Evolutionary conservation across 305 asterid genomes (phyloP), one percentile per base, ranked within the genome.

Genomic region (Fraxinus xanthoxyloides): DNA sequence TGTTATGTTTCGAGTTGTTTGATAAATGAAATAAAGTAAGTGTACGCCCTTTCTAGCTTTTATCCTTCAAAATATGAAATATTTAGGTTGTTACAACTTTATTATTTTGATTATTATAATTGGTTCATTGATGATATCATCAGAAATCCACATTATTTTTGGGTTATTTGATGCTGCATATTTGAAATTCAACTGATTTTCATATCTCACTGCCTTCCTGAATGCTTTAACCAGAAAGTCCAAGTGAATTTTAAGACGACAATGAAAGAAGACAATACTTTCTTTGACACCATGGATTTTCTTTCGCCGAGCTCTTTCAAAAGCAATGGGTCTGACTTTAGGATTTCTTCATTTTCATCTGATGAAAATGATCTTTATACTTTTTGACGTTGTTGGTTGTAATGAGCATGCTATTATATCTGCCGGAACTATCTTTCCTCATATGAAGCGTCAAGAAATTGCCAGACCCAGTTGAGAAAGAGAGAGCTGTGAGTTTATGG

Each of bases 251-350:
- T 3, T 56, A 36, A 74, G 78, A 36, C 12, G 59, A 74, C 13
- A 74, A 74, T 38, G 78, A 74, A 38, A 74, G 59, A 38, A 74
- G 79, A 43, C 79, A 40, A 75, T 43, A 75, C 78, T 7, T 75
- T 40, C 63, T 40, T 23, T 5, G 78, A 75, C 36, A 43, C 78
- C 65, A 24, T 17, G 59, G 23, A 75, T 74, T 74, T 36, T 74
- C 77, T 74, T 74, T 36, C 19, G 19, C 24, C 34, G 26, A 74
- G 77, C 59, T 75, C 78, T 75, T 75, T 75, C 63, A 40, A 75
- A 75, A 75, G 78, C 65, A 40, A 30, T 43, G 79, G 78, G 6
- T 38, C 78, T 12, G 59, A 75, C 35, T 40, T 75, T 40, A 40
- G 63, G 38, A 76, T 59, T 43, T 76, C 79, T 10, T 76, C 79